A percentile compares a stretch with the other conserved stretches of the same genome.
Conservation (phyloP, 768 basidiomycete genomes). For the Chlorophyllum brunneum region DNA sequence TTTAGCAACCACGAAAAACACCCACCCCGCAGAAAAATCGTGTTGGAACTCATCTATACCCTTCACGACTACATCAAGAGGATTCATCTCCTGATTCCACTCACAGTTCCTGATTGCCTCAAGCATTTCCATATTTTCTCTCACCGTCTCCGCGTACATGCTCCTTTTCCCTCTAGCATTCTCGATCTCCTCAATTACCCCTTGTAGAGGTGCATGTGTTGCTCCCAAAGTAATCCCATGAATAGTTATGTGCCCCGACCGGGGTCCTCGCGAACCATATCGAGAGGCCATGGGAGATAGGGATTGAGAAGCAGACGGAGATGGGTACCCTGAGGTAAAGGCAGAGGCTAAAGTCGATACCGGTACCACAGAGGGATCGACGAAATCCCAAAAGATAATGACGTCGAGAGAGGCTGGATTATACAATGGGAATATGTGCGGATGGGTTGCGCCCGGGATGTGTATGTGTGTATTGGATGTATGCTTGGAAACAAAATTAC, state of each 20-base stretch:
- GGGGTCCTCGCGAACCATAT: constrained; percentile 29
- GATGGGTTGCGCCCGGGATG: constrained; percentile 49
- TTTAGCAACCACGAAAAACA: constrained; percentile 14
- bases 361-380: constrained; percentile 22
- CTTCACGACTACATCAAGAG: constrained; percentile 51
- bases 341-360: neutral
- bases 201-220: constrained; percentile 58
- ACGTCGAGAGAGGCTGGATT: constrained; percentile 71
- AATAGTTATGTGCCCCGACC: constrained; percentile 58
- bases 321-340: constrained; percentile 3
- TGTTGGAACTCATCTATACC: constrained; percentile 44
- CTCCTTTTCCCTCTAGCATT: constrained; percentile 67
- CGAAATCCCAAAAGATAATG: constrained; percentile 72
- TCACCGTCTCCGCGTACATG: constrained; percentile 89
- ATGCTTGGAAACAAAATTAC: constrained; percentile 29
- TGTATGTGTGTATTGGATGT: constrained; percentile 42
- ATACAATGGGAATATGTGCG: constrained; percentile 75
- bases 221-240: constrained; percentile 65
- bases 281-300: neutral
- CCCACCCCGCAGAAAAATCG: constrained; percentile 71
- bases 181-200: constrained; percentile 57
- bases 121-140: constrained; percentile 65
- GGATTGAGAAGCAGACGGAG: constrained; percentile 3
- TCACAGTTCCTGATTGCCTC: constrained; percentile 63
- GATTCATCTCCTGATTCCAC: constrained; percentile 81